These are phyloP conservation scores for Kuraishia cidri DNA, from an alignment of 805 yeast species.

Conservation along the genomic window DNA sequence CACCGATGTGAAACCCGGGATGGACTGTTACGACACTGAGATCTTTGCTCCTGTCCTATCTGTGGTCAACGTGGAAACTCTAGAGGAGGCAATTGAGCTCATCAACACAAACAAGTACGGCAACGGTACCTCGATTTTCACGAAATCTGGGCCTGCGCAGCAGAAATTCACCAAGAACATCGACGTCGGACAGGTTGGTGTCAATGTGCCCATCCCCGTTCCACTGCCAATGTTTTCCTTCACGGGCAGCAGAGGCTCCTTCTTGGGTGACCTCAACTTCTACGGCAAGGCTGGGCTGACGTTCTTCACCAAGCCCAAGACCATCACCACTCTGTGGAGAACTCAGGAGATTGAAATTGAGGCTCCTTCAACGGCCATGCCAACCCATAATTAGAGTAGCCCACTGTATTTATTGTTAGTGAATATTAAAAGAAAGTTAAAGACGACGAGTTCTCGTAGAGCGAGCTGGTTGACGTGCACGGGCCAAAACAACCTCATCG, in stretches of 20 bases:
- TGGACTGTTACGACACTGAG: slow-evolving; percentile 67
- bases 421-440: not conserved
- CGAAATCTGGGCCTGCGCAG: slow-evolving; percentile 61
- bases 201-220: slow-evolving; percentile 74
- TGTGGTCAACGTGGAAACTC: slow-evolving; percentile 50
- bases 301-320: slow-evolving; percentile 68
- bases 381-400: slow-evolving; percentile 36
- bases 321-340: slow-evolving; percentile 65
- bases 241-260: slow-evolving; percentile 69
- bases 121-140: slow-evolving; percentile 64
- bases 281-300: slow-evolving; percentile 71
- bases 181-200: slow-evolving; percentile 71
- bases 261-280: slow-evolving; percentile 73
- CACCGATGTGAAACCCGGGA: slow-evolving; percentile 53
- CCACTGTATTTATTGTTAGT: not conserved
- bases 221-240: slow-evolving; percentile 78
- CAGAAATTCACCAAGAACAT: slow-evolving; percentile 61
- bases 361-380: slow-evolving; percentile 57
- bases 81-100: slow-evolving; percentile 60
- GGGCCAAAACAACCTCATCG: too few relatives aligned
- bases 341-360: slow-evolving; percentile 37
- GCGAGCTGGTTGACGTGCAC: too few relatives aligned
- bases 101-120: slow-evolving; percentile 54
- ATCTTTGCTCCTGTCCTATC: slow-evolving; percentile 71
- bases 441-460: not conserved